Conservation (phyloP, 345 rosid species). For the Rhizophora apiculata region DNA sequence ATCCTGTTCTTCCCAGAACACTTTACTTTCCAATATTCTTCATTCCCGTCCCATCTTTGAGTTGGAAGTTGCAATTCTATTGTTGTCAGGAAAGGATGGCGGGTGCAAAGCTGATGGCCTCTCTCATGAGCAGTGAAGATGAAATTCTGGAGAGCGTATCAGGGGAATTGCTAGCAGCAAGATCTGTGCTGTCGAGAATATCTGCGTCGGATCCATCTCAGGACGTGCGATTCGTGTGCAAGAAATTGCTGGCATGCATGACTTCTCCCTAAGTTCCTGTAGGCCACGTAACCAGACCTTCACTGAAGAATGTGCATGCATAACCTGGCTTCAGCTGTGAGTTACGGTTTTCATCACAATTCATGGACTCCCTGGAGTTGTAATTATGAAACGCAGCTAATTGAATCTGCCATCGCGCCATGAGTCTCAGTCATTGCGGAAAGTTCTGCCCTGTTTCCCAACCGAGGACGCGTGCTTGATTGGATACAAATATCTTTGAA, state of each 20-base stretch:
- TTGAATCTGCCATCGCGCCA: too few relatives aligned
- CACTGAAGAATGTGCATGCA: too few relatives aligned
- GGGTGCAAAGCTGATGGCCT: conserved; percentile 75
- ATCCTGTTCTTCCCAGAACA: background rate
- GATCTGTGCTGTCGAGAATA: conserved; percentile 48
- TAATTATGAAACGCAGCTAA: too few relatives aligned
- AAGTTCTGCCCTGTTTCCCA: too few relatives aligned
- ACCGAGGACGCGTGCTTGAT: too few relatives aligned
- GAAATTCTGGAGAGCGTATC: conserved; percentile 59
- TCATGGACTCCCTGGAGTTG: too few relatives aligned
- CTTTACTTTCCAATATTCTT: background rate
- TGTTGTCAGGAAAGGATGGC: conserved; percentile 72
- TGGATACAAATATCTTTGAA: too few relatives aligned
- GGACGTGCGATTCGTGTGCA: conserved; percentile 52
- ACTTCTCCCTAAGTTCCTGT: conserved; percentile 30
- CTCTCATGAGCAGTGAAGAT: conserved; percentile 87
- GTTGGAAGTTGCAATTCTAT: background rate
- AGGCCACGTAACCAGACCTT: too few relatives aligned
- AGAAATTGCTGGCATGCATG: conserved; percentile 56
- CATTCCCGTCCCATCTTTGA: background rate
- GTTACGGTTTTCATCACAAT: too few relatives aligned
- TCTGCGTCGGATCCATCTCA: conserved; percentile 54
- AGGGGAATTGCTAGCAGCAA: conserved; percentile 65
- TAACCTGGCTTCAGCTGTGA: too few relatives aligned
- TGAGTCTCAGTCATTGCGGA: too few relatives aligned